These are phyloP conservation scores for Sequoiadendron giganteum DNA, from an alignment of 75 land plant genomes.

Conservation along the genomic window DNA sequence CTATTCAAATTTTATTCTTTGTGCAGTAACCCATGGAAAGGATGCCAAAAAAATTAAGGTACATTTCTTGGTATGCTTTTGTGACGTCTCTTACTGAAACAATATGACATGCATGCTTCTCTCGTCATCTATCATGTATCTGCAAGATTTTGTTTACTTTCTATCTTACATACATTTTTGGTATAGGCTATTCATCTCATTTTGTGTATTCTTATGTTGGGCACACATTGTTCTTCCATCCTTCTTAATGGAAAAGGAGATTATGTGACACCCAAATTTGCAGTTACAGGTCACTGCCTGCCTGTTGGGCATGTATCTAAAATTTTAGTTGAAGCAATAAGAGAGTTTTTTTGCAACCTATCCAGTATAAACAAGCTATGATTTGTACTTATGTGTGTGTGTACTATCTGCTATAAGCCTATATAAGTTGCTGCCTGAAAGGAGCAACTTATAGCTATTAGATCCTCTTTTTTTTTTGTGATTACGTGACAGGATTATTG, in stretches of 20 bases:
- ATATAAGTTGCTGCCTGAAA: neutral
- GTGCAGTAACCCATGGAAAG: constrained; percentile 71
- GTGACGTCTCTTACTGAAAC: neutral
- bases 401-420: neutral
- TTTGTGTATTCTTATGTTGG: constrained; percentile 1
- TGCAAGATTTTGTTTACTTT: neutral
- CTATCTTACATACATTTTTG: neutral
- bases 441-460: neutral
- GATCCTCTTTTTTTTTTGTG: neutral
- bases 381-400: neutral
- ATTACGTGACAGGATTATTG: neutral
- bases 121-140: neutral
- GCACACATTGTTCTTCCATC: neutral
- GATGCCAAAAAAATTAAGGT: constrained; percentile 96
- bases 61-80: neutral
- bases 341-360: neutral
- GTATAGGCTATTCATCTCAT: neutral
- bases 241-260: neutral
- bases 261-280: neutral
- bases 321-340: neutral
- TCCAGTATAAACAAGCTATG: neutral
- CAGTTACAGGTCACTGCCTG: neutral
- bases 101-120: neutral
- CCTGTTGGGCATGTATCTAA: neutral
- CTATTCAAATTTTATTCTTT: constrained; percentile 93